Base-by-base conservation (phyloP, 768 basidiomycete species). In the Roridomyces roridus region DNA sequence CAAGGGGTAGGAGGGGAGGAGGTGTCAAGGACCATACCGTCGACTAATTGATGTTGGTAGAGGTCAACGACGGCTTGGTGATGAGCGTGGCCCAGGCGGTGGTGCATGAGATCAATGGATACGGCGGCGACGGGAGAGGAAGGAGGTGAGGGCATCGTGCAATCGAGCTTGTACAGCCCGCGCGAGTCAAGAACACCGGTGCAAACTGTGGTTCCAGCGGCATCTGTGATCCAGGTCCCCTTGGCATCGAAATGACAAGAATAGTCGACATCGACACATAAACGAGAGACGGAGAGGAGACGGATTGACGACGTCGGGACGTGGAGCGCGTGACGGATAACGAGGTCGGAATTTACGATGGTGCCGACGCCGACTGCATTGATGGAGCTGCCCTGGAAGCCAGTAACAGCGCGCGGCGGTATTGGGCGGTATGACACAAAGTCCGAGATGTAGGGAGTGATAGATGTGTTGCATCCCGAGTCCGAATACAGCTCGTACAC, bases 1-100 rank as follows among this genome's bases (percentile, higher is more conserved):
- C 57, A 58, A 31, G 42, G 10, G 23, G 48, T 24, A 15, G 36
- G 25, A 9, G 20, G 7, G 21, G 36, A n/a, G 5, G 56, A 57
- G 21, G 49, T 3, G 23, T 46, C 45, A 15, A 59, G 35, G 14
- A n/a, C 39, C 57, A 59, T 59, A 59, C 57, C 57, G 28, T 42
- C 42, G 20, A 35, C 40, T 2, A 24, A 39, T 4, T 25, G 41
- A 42, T 34, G 14, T 8, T 42, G 47, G 55, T 37, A 49, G 20
- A 28, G 23, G 42, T 57, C 55, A 2, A 21, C 34, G 34, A 28
- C 7, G 2, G 25, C 25, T 15, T 57, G 55, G 26, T 44, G 42
- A 18, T 51, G 31, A 1, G 55, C 21, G 20, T 57, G 48, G 23
- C 55, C 48, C 24, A 57, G 28, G 28, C 48, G 37, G 17, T 21